Evolutionary conservation across 208 protist species (phyloP).

Genomic region (Naegleria fowleri): DNA sequence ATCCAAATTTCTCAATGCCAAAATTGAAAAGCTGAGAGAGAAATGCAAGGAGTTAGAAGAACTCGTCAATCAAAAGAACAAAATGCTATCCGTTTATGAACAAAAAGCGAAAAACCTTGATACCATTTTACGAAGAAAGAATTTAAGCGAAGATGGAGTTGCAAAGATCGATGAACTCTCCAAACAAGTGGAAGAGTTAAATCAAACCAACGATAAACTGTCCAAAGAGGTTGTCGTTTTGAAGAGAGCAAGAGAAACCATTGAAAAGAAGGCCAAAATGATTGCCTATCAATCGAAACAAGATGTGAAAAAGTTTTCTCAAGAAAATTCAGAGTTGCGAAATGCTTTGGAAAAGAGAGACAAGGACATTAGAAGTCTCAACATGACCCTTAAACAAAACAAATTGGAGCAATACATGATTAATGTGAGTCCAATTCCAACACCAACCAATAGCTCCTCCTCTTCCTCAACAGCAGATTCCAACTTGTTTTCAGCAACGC

Average conservation of each 20-base stretch:
- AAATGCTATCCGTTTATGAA: background rate
- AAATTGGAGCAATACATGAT: background rate
- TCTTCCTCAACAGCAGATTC: too few relatives aligned
- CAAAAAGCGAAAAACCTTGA: background rate
- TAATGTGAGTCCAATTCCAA: background rate
- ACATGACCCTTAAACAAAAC: conserved; percentile 2
- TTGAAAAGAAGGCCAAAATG: background rate
- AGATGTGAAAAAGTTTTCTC: background rate
- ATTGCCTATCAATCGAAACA: background rate
- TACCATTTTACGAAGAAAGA: background rate
- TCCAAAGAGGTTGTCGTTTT: background rate
- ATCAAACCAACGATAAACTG: background rate
- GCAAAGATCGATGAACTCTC: background rate
- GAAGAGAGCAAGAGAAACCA: background rate
- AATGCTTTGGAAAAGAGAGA: background rate
- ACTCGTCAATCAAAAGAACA: background rate
- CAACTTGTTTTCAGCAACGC: background rate
- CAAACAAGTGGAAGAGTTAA: background rate
- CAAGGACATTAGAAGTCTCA: background rate
- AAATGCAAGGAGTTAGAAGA: background rate
- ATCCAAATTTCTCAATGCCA: background rate
- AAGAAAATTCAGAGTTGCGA: background rate
- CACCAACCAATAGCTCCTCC: background rate
- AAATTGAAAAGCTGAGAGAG: background rate
- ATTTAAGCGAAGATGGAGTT: background rate